phyloP scores from a whole-genome alignment of 495 filamentous ascomycete genomes.

The Podospora conica region DNA sequence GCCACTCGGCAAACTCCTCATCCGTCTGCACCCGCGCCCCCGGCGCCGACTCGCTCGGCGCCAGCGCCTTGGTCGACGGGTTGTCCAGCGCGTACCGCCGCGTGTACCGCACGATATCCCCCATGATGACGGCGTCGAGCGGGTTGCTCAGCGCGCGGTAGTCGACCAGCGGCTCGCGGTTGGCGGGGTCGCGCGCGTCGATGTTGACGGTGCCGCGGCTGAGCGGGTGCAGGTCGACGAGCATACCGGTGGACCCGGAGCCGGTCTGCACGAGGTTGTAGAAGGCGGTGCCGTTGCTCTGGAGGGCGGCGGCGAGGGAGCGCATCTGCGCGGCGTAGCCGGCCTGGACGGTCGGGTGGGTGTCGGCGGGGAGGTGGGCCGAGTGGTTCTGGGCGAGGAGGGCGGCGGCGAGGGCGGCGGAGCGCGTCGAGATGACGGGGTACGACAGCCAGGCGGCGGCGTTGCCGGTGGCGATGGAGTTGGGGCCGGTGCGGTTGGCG shows the following conservation, averaged over 20 bases:
- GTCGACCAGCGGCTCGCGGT: conserved; percentile 39
- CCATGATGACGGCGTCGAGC: conserved; percentile 38
- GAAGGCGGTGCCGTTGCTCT: conserved; percentile 36
- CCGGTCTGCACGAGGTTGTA: conserved; percentile 38
- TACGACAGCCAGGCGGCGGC: conserved; percentile 41
- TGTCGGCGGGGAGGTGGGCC: conserved; percentile 30
- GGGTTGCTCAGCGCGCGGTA: conserved; percentile 46
- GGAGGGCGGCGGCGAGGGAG: conserved; percentile 33
- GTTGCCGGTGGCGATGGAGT: conserved; percentile 39
- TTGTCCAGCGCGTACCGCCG: conserved; percentile 36
- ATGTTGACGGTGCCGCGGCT: conserved; percentile 43
- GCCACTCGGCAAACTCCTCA: conserved; percentile 25
- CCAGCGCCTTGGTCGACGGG: conserved; percentile 19
- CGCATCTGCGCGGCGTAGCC: conserved; percentile 44
- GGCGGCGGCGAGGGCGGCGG: conserved; percentile 27
- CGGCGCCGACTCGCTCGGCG: conserved; percentile 26
- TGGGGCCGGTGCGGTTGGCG: conserved; percentile 38
- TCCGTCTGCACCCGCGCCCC: conserved; percentile 28
- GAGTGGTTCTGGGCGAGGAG: conserved; percentile 34
- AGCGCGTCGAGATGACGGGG: conserved; percentile 37
- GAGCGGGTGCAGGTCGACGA: conserved; percentile 41
- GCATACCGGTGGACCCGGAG: conserved; percentile 24
- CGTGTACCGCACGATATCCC: conserved; percentile 38
- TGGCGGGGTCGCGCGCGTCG: conserved; percentile 32
- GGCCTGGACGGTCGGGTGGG: conserved; percentile 35